Evolutionary conservation across 2,329 filamentous ascomycete species (phyloP).

Genomic region (Talaromyces sp.): DNA sequence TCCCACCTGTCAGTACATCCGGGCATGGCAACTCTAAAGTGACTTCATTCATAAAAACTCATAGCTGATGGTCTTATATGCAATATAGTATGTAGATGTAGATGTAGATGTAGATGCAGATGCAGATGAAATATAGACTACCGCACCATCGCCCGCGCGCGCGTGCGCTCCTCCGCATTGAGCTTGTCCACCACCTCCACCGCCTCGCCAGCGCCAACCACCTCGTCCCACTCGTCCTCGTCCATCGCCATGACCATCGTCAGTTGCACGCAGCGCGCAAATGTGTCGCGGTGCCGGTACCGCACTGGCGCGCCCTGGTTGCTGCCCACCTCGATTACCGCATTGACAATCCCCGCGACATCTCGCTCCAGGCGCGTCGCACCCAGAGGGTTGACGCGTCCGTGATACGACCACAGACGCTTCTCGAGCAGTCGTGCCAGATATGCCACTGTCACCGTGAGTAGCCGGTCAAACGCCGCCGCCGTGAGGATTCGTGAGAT

Average conservation of each 20-base stretch:
- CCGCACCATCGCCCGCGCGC: slow-evolving; percentile 63
- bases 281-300: slow-evolving; percentile 72
- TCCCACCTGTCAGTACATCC: not conserved
- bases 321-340: slow-evolving; percentile 36
- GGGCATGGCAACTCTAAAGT: not conserved
- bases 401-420: slow-evolving; percentile 73
- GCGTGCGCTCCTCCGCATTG: slow-evolving; percentile 65
- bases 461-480: slow-evolving; percentile 68
- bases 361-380: slow-evolving; percentile 81
- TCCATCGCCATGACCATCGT: slow-evolving; percentile 90
- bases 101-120: not conserved
- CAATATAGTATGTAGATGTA: not conserved
- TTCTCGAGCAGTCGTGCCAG: slow-evolving; percentile 80
- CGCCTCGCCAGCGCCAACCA: slow-evolving; percentile 46
- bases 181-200: slow-evolving; percentile 59
- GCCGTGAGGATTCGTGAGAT: slow-evolving; percentile 78
- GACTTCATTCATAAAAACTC: not conserved
- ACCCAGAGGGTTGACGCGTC: slow-evolving; percentile 73
- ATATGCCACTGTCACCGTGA: slow-evolving; percentile 68
- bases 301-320: slow-evolving; percentile 40
- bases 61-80: not conserved
- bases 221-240: slow-evolving; percentile 88
- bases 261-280: slow-evolving; percentile 72
- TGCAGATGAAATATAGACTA: not conserved
- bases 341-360: slow-evolving; percentile 65